phyloP scores from a whole-genome alignment of 2,329 filamentous ascomycete species.

The Hansfordia pulvinata region DNA sequence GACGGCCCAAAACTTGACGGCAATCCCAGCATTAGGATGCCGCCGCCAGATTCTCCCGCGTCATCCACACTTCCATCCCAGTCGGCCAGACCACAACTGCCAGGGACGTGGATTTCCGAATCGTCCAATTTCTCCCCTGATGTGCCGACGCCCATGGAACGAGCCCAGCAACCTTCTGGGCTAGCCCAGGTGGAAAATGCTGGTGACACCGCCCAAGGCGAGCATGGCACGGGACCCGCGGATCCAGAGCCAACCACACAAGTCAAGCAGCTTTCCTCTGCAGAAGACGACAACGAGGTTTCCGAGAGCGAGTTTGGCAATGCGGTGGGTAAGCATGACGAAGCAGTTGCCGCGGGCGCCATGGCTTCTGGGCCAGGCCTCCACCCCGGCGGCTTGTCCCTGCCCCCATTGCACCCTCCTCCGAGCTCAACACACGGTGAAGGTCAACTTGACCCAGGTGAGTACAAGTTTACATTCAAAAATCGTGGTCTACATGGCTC shows the following conservation, averaged over 20 bases:
- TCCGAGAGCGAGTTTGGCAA: constrained; percentile 6
- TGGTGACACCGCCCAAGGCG: constrained; percentile 6
- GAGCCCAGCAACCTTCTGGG: constrained; percentile 3
- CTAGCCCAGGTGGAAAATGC: constrained; percentile 6
- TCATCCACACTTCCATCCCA: too few relatives aligned
- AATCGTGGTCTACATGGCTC: too few relatives aligned
- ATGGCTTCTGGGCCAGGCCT: constrained; percentile 7
- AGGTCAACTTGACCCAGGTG: too few relatives aligned
- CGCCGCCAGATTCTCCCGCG: constrained; percentile 1
- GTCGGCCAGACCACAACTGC: constrained; percentile 11
- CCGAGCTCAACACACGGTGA: too few relatives aligned
- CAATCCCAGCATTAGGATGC: constrained; percentile 7
- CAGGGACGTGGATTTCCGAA: constrained; percentile 17
- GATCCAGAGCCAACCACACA: constrained; percentile 10
- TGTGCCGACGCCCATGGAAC: constrained; percentile 10
- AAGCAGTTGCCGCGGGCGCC: constrained; percentile 8
- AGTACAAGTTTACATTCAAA: too few relatives aligned
- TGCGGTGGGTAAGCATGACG: constrained; percentile 10
- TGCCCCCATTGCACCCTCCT: constrained; percentile 13
- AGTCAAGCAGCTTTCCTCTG: constrained; percentile 8
- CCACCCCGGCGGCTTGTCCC: constrained; percentile 8
- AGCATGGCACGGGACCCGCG: constrained; percentile 6
- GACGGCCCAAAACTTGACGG: constrained; percentile 9
- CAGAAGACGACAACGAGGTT: constrained; percentile 3
- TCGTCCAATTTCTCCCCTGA: constrained; percentile 9